Evolutionary conservation across 495 filamentous ascomycete genomes (phyloP).

Genomic region (Daldinia caldariorum): DNA sequence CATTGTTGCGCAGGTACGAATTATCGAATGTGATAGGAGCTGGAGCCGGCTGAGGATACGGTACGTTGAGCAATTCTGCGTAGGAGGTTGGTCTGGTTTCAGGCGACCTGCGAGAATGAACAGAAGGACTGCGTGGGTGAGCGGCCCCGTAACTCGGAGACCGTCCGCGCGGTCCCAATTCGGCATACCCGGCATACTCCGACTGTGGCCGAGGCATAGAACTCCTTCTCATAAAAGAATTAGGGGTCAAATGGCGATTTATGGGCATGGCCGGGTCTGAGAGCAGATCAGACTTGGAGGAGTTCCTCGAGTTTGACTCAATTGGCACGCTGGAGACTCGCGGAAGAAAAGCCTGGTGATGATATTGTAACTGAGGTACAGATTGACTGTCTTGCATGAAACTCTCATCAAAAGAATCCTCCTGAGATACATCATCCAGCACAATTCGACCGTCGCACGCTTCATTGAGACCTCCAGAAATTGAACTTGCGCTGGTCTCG

Average conservation of each 20-base stretch:
- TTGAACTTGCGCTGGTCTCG: constrained; percentile 61
- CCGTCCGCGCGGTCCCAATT: constrained; percentile 67
- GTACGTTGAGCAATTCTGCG: constrained; percentile 85
- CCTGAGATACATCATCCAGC: constrained; percentile 53
- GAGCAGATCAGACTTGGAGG: constrained; percentile 59
- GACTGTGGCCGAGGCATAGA: constrained; percentile 73
- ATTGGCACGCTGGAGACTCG: constrained; percentile 52
- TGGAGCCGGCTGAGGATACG: constrained; percentile 87
- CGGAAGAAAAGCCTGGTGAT: constrained; percentile 60
- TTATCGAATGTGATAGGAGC: constrained; percentile 80
- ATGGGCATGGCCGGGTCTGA: constrained; percentile 53
- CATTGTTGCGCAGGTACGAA: constrained; percentile 73
- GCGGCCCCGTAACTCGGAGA: constrained; percentile 62
- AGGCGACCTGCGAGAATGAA: constrained; percentile 74
- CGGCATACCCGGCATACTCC: constrained; percentile 75
- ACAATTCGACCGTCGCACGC: constrained; percentile 52
- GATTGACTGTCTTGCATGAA: constrained; percentile 48
- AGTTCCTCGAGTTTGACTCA: constrained; percentile 49
- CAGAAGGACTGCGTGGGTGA: constrained; percentile 65
- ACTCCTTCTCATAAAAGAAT: constrained; percentile 59
- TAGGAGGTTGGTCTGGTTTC: constrained; percentile 83
- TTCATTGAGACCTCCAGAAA: constrained; percentile 58
- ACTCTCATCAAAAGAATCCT: constrained; percentile 55
- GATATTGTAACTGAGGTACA: constrained; percentile 66
- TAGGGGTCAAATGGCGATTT: constrained; percentile 68